Percentiles rank a stretch among this genome's conserved stretches.
Evolutionary conservation across 768 basidiomycete genomes (phyloP).

Genomic region (Rhizopogon roseolus): DNA sequence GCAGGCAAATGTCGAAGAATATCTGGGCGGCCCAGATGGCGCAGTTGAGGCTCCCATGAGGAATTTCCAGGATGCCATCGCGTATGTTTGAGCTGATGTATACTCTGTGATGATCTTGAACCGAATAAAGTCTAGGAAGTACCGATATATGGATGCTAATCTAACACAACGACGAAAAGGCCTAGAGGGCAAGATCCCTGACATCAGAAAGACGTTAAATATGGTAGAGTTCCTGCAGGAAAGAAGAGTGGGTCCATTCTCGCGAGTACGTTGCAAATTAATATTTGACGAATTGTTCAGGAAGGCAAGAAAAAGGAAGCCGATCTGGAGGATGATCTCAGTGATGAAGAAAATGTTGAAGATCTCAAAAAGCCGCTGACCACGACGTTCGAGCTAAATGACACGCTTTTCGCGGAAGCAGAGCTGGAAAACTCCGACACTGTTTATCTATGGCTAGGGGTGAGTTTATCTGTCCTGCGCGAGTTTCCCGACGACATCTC

Average conservation of each 20-base stretch:
- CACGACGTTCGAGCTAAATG: constrained; percentile 93
- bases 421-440: constrained; percentile 82
- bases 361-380: constrained; percentile 47
- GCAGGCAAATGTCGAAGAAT: constrained; percentile 84
- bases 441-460: constrained; percentile 95
- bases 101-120: constrained; percentile 10
- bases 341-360: constrained; percentile 41
- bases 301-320: constrained; percentile 54
- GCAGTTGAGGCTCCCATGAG: constrained; percentile 76
- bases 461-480: constrained; percentile 33
- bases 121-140: constrained; percentile 66
- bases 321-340: constrained; percentile 50
- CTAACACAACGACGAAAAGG: constrained; percentile 71
- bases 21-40: constrained; percentile 73
- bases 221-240: constrained; percentile 84
- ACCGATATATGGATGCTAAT: constrained; percentile 95
- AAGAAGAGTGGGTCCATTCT: constrained; percentile 48
- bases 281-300: constrained; percentile 27
- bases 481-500: neutral
- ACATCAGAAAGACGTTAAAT: constrained; percentile 85
- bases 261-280: neutral
- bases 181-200: constrained; percentile 93
- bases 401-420: constrained; percentile 92
- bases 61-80: constrained; percentile 86
- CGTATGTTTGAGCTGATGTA: constrained; percentile 49